Percentiles rank a stretch among this genome's conserved stretches.
These are phyloP conservation scores for Simmondsia chinensis DNA, from an alignment of 148 eudicot genomes.

Conservation along the genomic window DNA sequence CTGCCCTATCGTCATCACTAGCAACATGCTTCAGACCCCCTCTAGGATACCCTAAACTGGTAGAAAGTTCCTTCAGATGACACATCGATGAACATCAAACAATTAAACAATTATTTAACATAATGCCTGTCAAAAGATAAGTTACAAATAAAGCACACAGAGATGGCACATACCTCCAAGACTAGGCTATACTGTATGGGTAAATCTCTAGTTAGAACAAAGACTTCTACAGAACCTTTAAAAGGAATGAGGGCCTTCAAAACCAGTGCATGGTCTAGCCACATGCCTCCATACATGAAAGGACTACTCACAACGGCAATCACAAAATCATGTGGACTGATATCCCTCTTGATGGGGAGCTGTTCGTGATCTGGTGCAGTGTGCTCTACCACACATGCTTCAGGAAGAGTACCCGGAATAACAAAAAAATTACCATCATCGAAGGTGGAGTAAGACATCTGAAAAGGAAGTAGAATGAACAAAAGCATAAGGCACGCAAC, in stretches of 20 bases:
- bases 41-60: slow-evolving; percentile 50
- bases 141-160: background rate
- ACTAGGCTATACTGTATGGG: slow-evolving; percentile 61
- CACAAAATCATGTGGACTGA: slow-evolving; percentile 42
- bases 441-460: slow-evolving; percentile 67
- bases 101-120: too few relatives aligned
- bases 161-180: slow-evolving; percentile 46
- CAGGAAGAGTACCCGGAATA: slow-evolving; percentile 81
- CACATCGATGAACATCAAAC: too few relatives aligned
- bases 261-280: slow-evolving; percentile 95
- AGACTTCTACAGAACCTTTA: slow-evolving; percentile 42
- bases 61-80: slow-evolving; percentile 59
- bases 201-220: slow-evolving; percentile 52
- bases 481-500: too few relatives aligned
- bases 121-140: too few relatives aligned
- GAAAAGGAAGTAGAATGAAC: slow-evolving; percentile 4
- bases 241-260: slow-evolving; percentile 73
- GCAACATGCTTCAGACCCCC: slow-evolving; percentile 57
- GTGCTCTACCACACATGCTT: slow-evolving; percentile 48
- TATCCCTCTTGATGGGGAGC: slow-evolving; percentile 20
- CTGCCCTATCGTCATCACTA: slow-evolving; percentile 34
- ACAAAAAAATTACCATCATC: slow-evolving; percentile 87
- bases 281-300: slow-evolving; percentile 62
- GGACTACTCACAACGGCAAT: slow-evolving; percentile 72
- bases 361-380: slow-evolving; percentile 19